A percentile compares a stretch with the other conserved stretches of the same genome.
Evolutionary conservation across 2,329 filamentous ascomycete genomes (phyloP).

Genomic region (Xylariaceae sp.): DNA sequence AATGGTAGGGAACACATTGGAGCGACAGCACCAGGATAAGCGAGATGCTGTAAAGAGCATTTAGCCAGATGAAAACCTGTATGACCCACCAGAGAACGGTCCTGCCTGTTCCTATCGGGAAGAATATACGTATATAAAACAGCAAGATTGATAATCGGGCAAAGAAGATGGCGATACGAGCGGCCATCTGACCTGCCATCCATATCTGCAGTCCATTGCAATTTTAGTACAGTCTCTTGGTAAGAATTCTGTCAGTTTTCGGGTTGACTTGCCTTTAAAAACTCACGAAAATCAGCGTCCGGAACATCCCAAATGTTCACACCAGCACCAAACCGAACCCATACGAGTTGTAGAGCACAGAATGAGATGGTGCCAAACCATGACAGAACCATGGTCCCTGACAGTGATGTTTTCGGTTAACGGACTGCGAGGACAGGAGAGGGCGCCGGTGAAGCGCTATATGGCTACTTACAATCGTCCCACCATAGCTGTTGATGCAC

Average conservation of each 20-base stretch:
- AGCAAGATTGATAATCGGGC: slow-evolving; percentile 25
- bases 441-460: neutral
- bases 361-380: slow-evolving; percentile 21
- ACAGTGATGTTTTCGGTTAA: neutral
- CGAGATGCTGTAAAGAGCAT: slow-evolving; percentile 25
- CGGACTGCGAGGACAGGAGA: neutral
- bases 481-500: slow-evolving; percentile 27
- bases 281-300: slow-evolving; percentile 12
- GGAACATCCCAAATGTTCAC: slow-evolving; percentile 23
- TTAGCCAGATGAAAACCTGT: slow-evolving; percentile 23
- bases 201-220: slow-evolving; percentile 16
- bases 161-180: slow-evolving; percentile 26
- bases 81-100: slow-evolving; percentile 26
- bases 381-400: slow-evolving; percentile 23
- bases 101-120: slow-evolving; percentile 15
- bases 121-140: slow-evolving; percentile 24
- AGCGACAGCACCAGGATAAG: slow-evolving; percentile 24
- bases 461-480: slow-evolving; percentile 25
- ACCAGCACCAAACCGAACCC: slow-evolving; percentile 20
- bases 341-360: slow-evolving; percentile 16
- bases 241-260: neutral
- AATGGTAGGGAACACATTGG: slow-evolving; percentile 22
- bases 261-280: slow-evolving; percentile 6
- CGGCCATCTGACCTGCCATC: slow-evolving; percentile 23
- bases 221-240: slow-evolving; percentile 5